A percentile compares a stretch with the other conserved stretches of the same genome.
phyloP scores from a whole-genome alignment of 179 eudicot species.

The Silene noctiflora region DNA sequence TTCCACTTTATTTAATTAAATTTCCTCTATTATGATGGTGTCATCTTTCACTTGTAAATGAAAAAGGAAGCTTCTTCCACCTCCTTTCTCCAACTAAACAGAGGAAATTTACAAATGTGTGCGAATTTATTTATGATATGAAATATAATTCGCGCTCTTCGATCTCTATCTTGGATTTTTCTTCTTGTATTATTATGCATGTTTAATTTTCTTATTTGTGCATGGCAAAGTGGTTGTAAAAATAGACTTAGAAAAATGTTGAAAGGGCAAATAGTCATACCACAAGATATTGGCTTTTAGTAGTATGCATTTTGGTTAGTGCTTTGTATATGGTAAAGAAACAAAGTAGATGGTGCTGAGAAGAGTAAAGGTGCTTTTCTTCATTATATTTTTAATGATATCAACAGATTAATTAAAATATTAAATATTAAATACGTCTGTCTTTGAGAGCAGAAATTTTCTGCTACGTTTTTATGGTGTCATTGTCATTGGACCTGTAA shows the following conservation, averaged over 20 bases:
- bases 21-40: constrained; percentile 13
- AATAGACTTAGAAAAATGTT: constrained; percentile 9
- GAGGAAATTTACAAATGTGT: constrained; percentile 23
- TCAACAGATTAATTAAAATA: background rate
- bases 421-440: no score
- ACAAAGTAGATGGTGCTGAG: constrained; percentile 20
- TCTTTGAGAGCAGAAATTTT: no score
- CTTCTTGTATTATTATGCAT: constrained; percentile 10
- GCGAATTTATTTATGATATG: constrained; percentile 25
- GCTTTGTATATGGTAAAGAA: constrained; percentile 14
- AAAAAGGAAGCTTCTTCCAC: constrained; percentile 27
- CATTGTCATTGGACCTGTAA: no score
- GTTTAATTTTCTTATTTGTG: background rate
- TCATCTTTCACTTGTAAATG: constrained; percentile 34
- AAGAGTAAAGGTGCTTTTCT: constrained; percentile 23
- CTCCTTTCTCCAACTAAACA: constrained; percentile 13
- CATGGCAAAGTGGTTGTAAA: constrained; percentile 23
- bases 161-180: constrained; percentile 10
- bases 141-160: constrained; percentile 27
- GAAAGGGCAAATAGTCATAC: constrained; percentile 22
- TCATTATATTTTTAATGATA: background rate
- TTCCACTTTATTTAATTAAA: background rate
- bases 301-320: constrained; percentile 1
- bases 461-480: no score
- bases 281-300: constrained; percentile 13